Evolutionary conservation across 352 stramenopile genomes (phyloP), one percentile per base, ranked within the genome.

Genomic region (Globisporangium acanthophoron): DNA sequence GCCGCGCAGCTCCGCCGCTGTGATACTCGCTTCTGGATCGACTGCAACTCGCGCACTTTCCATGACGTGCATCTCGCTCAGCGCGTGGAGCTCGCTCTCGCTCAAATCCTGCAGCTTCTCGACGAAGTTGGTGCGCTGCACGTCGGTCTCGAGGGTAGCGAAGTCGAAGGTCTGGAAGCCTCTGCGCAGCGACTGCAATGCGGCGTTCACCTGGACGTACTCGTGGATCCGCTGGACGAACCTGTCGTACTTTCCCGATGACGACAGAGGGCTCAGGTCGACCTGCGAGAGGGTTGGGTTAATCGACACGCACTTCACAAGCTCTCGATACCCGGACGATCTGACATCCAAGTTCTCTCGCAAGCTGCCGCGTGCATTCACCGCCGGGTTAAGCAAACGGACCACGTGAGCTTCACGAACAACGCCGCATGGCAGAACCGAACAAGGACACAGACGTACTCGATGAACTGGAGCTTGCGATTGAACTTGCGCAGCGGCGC

Each of bases 71-170:
- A 74, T 66, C 16, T 65, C 55, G n/a, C 70, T 69, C 0, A 92
- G 57, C 51, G 65, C 49, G 18, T 68, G 54, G 0, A 91, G 68
- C 43, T 91, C 78, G 4, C 9, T 58, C 43, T 89, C 79, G 31
- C 73, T 88, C 51, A 87, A 66, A 48, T 71, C 66, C 33, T 76
- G 54, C 27, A 89, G 54, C 58, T 92, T 92, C 27, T 85, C 61
- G 29, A 92, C 69, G 52, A 90, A 85, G 33, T 88, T 89, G 16
- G 76, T 84, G 13, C 79, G 74, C 29, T 82, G 61, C 0, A 56
- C 56, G 13, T 82, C 70, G 21, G 12, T 63, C 15, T 15, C 8
- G 16, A 58, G 27, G 9, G 39, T 44, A 18, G 13, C 39, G 39
- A 44, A 44, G 13, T 44, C 39, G 39, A 44, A 44, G 39, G 24